Percentiles rank a stretch among this genome's conserved stretches.
Evolutionary conservation across 805 yeast genomes (phyloP).

Genomic region (Starmerella floris): DNA sequence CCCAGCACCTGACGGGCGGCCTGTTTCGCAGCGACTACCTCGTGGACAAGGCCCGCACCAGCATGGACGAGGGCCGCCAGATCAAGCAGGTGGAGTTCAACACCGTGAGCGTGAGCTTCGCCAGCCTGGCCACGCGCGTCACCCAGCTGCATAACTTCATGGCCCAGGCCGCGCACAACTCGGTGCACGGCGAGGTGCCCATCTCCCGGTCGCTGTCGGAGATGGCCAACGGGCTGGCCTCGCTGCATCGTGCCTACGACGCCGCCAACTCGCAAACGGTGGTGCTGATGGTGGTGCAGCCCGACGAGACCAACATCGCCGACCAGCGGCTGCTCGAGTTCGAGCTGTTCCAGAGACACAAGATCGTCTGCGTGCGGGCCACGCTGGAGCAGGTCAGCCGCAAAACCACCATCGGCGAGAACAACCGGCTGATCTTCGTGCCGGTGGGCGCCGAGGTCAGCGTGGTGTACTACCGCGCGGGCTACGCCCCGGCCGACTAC

Average conservation of each 20-base stretch:
- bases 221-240: conserved; percentile 56
- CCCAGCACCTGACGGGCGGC: conserved; percentile 54
- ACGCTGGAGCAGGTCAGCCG: conserved; percentile 47
- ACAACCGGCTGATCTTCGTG: conserved; percentile 36
- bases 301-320: conserved; percentile 73
- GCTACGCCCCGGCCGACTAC: conserved; percentile 77
- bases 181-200: conserved; percentile 38
- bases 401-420: conserved; percentile 29
- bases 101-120: conserved; percentile 90
- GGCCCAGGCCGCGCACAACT: conserved; percentile 30
- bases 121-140: conserved; percentile 73
- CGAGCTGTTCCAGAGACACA: conserved; percentile 42
- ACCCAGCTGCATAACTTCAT: conserved; percentile 56
- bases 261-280: conserved; percentile 20
- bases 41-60: conserved; percentile 34
- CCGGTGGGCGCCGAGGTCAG: conserved; percentile 59
- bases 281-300: conserved; percentile 72
- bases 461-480: conserved; percentile 81
- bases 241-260: conserved; percentile 46
- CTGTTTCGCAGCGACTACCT: conserved; percentile 84
- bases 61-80: conserved; percentile 27
- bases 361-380: conserved; percentile 50
- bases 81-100: conserved; percentile 94
- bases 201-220: conserved; percentile 49
- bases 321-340: conserved; percentile 84